These are phyloP conservation scores for Nigrospora sphaerica DNA, from an alignment of 2,329 filamentous ascomycete species.

Conservation along the genomic window DNA sequence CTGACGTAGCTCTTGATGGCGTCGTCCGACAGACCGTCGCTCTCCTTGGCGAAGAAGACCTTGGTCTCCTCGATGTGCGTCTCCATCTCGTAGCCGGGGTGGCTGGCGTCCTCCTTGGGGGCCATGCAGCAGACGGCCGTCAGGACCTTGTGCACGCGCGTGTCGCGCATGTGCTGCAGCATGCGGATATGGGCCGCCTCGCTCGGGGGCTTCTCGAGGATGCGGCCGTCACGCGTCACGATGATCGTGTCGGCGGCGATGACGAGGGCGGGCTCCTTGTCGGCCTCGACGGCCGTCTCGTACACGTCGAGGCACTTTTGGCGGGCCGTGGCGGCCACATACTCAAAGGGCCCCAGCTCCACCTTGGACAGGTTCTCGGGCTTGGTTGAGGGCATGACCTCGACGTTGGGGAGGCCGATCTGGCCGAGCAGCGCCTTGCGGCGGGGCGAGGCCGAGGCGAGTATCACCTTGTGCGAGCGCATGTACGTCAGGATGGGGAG, in stretches of 20 bases:
- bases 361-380: constrained; percentile 81
- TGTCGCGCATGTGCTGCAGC: constrained; percentile 75
- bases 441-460: constrained; percentile 84
- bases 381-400: constrained; percentile 75
- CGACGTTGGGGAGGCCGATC: constrained; percentile 74
- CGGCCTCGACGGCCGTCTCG: constrained; percentile 32
- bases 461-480: constrained; percentile 72
- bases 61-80: constrained; percentile 82
- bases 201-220: constrained; percentile 84
- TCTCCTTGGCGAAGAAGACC: constrained; percentile 72
- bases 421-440: constrained; percentile 75
- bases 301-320: constrained; percentile 77
- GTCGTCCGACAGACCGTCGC: constrained; percentile 61
- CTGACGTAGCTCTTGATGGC: constrained; percentile 71
- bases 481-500: constrained; percentile 74
- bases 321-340: constrained; percentile 80
- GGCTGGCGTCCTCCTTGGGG: constrained; percentile 69
- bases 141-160: constrained; percentile 70
- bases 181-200: constrained; percentile 78
- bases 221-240: constrained; percentile 64
- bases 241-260: constrained; percentile 90
- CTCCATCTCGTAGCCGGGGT: constrained; percentile 81
- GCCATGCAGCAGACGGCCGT: constrained; percentile 81
- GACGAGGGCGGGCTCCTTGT: constrained; percentile 69
- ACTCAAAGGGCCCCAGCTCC: constrained; percentile 72